Base-by-base conservation (phyloP, 208 protist species). In the Leishmania lainsoni region DNA sequence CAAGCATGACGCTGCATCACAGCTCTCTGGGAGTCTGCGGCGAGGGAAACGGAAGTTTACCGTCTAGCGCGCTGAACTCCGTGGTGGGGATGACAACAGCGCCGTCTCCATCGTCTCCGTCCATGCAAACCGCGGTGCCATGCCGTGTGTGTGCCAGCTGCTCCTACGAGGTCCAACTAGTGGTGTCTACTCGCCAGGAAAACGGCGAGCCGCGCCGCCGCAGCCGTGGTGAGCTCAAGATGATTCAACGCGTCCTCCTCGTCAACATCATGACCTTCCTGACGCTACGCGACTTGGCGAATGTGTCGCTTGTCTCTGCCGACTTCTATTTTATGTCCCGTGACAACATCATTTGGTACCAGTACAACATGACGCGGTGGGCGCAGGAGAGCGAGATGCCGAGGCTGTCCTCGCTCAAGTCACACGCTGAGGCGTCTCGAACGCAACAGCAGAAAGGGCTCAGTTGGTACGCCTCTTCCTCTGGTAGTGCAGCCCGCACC, bases 261-360 rank as follows among this genome's bases (percentile, higher is more conserved):
- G 87, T 97, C 45, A 94, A 92, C 75, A 86, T 97, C 51, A 78
- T 97, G 75, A 90, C 76, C 52, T 97, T 89, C 76, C 76, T 97
- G 8, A 81, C 82, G 48, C 86, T 94, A 69, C 74, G 58, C 35
- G 91, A 94, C 63, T 80, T 97, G 17, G 68, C 83, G 26, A 91
- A 89, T 58, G 81, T 88, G 29, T 86, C 92, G 29, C 78, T 91
- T 2, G 89, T 94, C 70, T 94, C 91, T 1, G 93, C 92, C 32
- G 94, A 97, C 81, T 95, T 97, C 76, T 97, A 97, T 74, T 96
- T 97, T 61, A 91, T 96, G 83, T 90, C 92, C 1, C 79, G 90
- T 17, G 92, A 97, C 81, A 97, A 97, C 73, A 56, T 95, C 17
- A 94, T 97, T 68, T 97, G 94, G 94, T 95, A 94, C 58, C 90